A percentile compares a stretch with the other conserved stretches of the same genome.
These are phyloP conservation scores for Nakaseomyces glabratus DNA, from an alignment of 1,139 yeast species.

Conservation along the genomic window DNA sequence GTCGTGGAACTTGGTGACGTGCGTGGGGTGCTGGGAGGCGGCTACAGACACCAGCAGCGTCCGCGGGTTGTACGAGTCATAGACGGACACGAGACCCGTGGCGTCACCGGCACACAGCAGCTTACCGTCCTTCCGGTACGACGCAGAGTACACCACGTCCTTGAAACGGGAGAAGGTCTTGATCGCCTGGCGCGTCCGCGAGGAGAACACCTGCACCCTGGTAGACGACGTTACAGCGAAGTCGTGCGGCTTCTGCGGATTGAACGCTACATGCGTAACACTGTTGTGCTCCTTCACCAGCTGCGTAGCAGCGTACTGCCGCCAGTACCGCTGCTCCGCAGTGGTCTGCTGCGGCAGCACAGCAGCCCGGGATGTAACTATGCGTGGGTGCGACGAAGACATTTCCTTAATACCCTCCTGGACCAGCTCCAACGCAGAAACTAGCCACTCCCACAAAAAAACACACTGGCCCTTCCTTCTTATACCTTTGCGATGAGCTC, in stretches of 20 bases:
- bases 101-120: conserved; percentile 92
- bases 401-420: too few relatives aligned
- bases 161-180: conserved; percentile 87
- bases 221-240: conserved; percentile 92
- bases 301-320: conserved; percentile 68
- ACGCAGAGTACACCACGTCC: conserved; percentile 63
- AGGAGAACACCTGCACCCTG: conserved; percentile 82
- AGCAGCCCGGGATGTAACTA: conserved; percentile 63
- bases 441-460: too few relatives aligned
- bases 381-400: conserved; percentile 72
- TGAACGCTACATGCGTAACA: conserved; percentile 78
- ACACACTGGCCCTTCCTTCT: too few relatives aligned
- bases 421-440: too few relatives aligned
- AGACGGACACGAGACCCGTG: conserved; percentile 73
- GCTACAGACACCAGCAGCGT: conserved; percentile 68
- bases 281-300: conserved; percentile 91
- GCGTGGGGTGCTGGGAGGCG: conserved; percentile 83
- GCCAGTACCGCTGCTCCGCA: conserved; percentile 93
- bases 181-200: conserved; percentile 83
- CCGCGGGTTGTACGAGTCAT: conserved; percentile 70
- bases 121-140: conserved; percentile 55
- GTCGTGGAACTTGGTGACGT: conserved; percentile 81
- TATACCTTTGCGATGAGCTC: too few relatives aligned
- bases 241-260: conserved; percentile 80
- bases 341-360: conserved; percentile 77